Evolutionary conservation across 2,329 filamentous ascomycete genomes (phyloP).

Genomic region (Aspergillaceae sp.): DNA sequence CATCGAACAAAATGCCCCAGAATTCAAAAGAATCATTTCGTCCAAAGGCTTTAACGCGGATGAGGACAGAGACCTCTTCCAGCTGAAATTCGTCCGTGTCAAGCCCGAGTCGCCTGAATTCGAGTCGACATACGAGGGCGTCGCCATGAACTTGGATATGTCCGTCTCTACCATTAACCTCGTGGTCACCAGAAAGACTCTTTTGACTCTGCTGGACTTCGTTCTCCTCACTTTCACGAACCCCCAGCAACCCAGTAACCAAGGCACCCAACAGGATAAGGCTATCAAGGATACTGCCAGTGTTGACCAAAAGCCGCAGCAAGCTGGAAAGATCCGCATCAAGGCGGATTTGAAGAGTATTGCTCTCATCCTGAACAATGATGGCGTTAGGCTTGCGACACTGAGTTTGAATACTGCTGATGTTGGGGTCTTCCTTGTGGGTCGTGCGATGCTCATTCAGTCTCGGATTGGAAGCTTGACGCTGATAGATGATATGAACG

Average conservation of each 20-base stretch:
- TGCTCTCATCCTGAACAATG: slow-evolving; percentile 89
- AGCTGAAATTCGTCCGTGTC: slow-evolving; percentile 81
- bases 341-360: slow-evolving; percentile 92
- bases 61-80: slow-evolving; percentile 71
- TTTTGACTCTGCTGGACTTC: slow-evolving; percentile 89
- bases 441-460: slow-evolving; percentile 77
- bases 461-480: slow-evolving; percentile 81
- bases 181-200: slow-evolving; percentile 83
- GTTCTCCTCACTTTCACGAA: slow-evolving; percentile 83
- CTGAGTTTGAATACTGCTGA: slow-evolving; percentile 87
- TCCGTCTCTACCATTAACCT: slow-evolving; percentile 92
- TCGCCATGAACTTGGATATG: slow-evolving; percentile 87
- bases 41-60: slow-evolving; percentile 66
- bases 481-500: slow-evolving; percentile 86
- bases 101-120: slow-evolving; percentile 90
- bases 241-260: slow-evolving; percentile 42
- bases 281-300: slow-evolving; percentile 17
- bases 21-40: slow-evolving; percentile 97
- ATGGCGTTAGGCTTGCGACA: slow-evolving; percentile 88
- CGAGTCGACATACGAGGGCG: slow-evolving; percentile 79
- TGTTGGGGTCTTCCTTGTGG: slow-evolving; percentile 78
- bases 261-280: slow-evolving; percentile 23
- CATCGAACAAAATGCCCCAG: slow-evolving; percentile 74
- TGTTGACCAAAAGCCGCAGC: slow-evolving; percentile 24
- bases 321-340: slow-evolving; percentile 73